Conservation (phyloP, 2,329 filamentous ascomycete species). For the Emergomyces pasteurianus region DNA sequence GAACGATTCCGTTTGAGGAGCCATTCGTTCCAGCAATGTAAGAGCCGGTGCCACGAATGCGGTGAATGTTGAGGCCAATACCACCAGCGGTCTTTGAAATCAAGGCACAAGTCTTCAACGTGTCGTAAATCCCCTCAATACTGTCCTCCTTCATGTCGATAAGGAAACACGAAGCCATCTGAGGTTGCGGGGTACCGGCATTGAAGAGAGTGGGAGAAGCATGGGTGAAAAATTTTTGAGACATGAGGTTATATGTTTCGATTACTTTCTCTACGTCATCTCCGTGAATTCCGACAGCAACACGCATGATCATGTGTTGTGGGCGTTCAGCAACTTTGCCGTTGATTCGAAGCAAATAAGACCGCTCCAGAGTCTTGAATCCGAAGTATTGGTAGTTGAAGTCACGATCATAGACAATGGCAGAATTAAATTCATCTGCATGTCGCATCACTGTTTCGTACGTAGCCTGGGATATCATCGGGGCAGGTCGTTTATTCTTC, state of each 20-base stretch:
- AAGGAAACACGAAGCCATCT: slow-evolving; percentile 96
- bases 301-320: slow-evolving; percentile 99
- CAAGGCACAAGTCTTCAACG: slow-evolving; percentile 97
- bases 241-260: slow-evolving; percentile 99
- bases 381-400: slow-evolving; percentile 99
- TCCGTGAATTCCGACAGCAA: slow-evolving; percentile 91
- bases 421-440: slow-evolving; percentile 93
- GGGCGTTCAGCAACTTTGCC: slow-evolving; percentile 95
- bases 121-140: slow-evolving; percentile 98
- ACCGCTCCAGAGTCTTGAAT: slow-evolving; percentile 97
- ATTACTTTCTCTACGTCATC: slow-evolving; percentile 88
- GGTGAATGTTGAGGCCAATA: slow-evolving; percentile 92
- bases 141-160: slow-evolving; percentile 99
- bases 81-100: slow-evolving; percentile 99
- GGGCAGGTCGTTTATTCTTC: slow-evolving; percentile 68
- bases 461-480: slow-evolving; percentile 88
- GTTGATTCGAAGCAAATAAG: slow-evolving; percentile 89
- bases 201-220: slow-evolving; percentile 98
- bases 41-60: slow-evolving; percentile 91
- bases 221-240: slow-evolving; percentile 95
- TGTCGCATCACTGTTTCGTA: slow-evolving; percentile 93
- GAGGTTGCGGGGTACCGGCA: slow-evolving; percentile 84
- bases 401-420: slow-evolving; percentile 97
- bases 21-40: slow-evolving; percentile 98
- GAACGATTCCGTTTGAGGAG: slow-evolving; percentile 91